These are phyloP conservation scores for Nakataea oryzae DNA, from an alignment of 2,329 filamentous ascomycete species.

Conservation along the genomic window DNA sequence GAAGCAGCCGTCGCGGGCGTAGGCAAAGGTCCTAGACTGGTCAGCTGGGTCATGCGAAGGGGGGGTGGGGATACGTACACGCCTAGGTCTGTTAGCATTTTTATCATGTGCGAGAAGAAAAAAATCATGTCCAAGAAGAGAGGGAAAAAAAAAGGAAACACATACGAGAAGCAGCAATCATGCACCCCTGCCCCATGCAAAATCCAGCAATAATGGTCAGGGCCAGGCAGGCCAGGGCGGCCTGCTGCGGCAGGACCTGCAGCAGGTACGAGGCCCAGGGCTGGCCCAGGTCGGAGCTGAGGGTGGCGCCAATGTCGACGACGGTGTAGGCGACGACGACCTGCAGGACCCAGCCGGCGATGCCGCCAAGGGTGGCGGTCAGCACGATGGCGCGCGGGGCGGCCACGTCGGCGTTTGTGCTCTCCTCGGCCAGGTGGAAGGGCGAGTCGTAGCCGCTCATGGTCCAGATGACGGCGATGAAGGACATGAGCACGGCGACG, in stretches of 20 bases:
- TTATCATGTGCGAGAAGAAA: constrained; percentile 56
- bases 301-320: constrained; percentile 40
- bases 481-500: constrained; percentile 59
- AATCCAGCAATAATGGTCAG: constrained; percentile 56
- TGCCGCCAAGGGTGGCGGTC: constrained; percentile 41
- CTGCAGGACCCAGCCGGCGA: constrained; percentile 49
- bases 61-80: constrained; percentile 50
- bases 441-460: constrained; percentile 43
- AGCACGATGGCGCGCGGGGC: constrained; percentile 48
- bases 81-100: constrained; percentile 43
- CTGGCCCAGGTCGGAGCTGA: constrained; percentile 33
- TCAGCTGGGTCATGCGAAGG: constrained; percentile 47
- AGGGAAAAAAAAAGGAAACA: constrained; percentile 45
- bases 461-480: constrained; percentile 57
- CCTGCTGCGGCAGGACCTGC: constrained; percentile 50
- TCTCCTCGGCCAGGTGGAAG: constrained; percentile 48
- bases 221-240: constrained; percentile 64
- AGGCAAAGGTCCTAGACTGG: constrained; percentile 48
- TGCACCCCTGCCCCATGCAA: constrained; percentile 58
- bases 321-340: constrained; percentile 47
- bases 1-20: constrained; percentile 42
- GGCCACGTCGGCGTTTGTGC: constrained; percentile 42
- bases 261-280: constrained; percentile 48
- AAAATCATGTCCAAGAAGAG: too few species aligned
- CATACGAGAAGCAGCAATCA: constrained; percentile 54